Conservation (phyloP, 176 grass and related monocot genomes). For the Lolium rigidum region DNA sequence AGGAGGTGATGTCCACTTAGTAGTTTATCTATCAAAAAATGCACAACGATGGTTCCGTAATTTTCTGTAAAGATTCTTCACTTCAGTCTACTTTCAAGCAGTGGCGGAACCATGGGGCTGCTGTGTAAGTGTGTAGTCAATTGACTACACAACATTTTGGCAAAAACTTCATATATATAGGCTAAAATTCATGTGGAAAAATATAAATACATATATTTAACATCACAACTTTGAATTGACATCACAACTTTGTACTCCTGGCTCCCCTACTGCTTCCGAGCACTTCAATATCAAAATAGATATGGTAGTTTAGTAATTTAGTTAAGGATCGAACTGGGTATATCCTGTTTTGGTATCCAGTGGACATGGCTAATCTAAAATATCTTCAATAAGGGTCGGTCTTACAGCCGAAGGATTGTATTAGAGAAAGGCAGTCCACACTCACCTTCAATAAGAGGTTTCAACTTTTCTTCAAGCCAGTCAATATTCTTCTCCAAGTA, state of each 20-base stretch:
- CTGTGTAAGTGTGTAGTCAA: too few relatives aligned
- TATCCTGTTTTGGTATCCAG: not conserved
- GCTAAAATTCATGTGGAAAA: too few relatives aligned
- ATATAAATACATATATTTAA: too few relatives aligned
- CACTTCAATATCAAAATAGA: not conserved
- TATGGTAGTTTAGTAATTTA: not conserved
- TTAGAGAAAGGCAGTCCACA: not conserved
- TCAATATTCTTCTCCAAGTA: constrained; percentile 98
- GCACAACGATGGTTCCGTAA: not conserved
- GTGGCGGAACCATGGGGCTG: not conserved
- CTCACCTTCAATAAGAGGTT: constrained; percentile 88
- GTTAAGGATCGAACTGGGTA: not conserved
- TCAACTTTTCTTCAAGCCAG: constrained; percentile 84
- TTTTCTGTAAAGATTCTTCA: not conserved
- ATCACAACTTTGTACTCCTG: too few relatives aligned
- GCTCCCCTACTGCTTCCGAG: not conserved
- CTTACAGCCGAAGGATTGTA: not conserved
- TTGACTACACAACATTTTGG: too few relatives aligned
- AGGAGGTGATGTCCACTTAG: not conserved
- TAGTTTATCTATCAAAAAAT: not conserved
- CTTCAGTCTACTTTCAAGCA: not conserved
- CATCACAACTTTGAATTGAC: too few relatives aligned
- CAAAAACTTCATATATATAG: too few relatives aligned
- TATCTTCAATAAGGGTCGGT: not conserved
- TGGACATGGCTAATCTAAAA: not conserved